Base-by-base conservation (phyloP, 2,329 filamentous ascomycete genomes). In the Pseudogymnoascus sp. region DNA sequence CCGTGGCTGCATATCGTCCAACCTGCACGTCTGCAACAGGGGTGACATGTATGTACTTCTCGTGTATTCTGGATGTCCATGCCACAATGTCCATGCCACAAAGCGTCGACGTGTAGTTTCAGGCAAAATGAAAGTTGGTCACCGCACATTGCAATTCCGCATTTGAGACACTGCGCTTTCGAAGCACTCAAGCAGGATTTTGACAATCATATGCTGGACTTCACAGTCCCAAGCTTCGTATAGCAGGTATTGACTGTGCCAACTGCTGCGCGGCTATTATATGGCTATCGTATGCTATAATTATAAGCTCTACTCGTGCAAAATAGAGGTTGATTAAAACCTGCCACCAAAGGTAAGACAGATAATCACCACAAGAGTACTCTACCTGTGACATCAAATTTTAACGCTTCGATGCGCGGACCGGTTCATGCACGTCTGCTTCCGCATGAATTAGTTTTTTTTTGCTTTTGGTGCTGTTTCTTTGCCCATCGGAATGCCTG, bases 371-470 rank as follows among this genome's bases (percentile, higher is more conserved):
- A 33, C 29, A 19, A 11, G 21, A 31, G 49, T 12, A 19, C 49
- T 55, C 49, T 55, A 33, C 26, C 49, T 33, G 29, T 55, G 26
- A n/a, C 49, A 33, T 33, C 10, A 55, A 19, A 19, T 33, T 55
- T 55, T 33, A 33, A 55, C 8, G 31, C 26, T 33, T 7, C 31
- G n/a, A 33, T 33, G 26, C n/a, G 29, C 29, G 29, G 49, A 55
- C 49, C 49, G 29, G 49, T 55, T 55, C 49, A 55, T 55, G 49
- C 49, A 55, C 26, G 49, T 55, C 21, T 33, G 29, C 26, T 55
- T 31, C 49, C 26, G 26, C 45, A 55, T 33, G 26, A 55, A 55
- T 55, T 55, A 19, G n/a, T 55, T 55, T 52, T 29, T 29, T 29
- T 29, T 55, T 55, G 26, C n/a, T 55, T 55, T 55, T 55, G 45